A percentile compares a stretch with the other conserved stretches of the same genome.
Evolutionary conservation across 495 filamentous ascomycete genomes (phyloP).

Genomic region (Aspergillus sclerotiicarbonarius): DNA sequence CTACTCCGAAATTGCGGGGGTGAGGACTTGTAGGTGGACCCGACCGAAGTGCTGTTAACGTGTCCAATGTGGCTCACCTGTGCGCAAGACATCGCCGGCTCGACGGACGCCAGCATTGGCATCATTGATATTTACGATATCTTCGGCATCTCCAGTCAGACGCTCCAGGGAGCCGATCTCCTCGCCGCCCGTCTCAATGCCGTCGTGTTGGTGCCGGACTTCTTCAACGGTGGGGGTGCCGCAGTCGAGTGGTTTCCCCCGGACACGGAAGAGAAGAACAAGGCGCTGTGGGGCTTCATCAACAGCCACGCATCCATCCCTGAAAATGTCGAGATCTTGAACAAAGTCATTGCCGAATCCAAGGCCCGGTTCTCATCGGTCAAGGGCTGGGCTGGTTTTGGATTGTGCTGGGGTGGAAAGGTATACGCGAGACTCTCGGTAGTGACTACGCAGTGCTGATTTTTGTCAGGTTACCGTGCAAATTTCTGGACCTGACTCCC

Average conservation of each 20-base stretch:
- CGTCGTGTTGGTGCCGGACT: constrained; percentile 47
- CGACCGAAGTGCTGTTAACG: not conserved
- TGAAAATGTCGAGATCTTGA: constrained; percentile 24
- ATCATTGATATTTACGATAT: constrained; percentile 55
- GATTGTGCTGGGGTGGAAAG: constrained; percentile 54
- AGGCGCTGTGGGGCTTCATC: constrained; percentile 29
- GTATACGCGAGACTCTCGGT: constrained; percentile 11
- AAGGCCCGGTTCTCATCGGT: constrained; percentile 30
- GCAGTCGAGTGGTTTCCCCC: constrained; percentile 33
- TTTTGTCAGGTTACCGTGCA: constrained; percentile 41
- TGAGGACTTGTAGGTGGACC: constrained; percentile 62
- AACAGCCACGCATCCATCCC: constrained; percentile 20
- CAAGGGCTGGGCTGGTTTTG: constrained; percentile 41
- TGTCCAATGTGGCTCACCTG: not conserved
- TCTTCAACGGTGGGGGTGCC: constrained; percentile 39
- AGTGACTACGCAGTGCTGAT: not conserved
- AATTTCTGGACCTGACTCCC: constrained; percentile 34
- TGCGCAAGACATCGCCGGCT: constrained; percentile 46
- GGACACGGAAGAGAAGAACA: constrained; percentile 46
- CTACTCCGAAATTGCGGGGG: constrained; percentile 59
- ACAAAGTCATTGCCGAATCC: constrained; percentile 24
- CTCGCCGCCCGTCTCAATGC: constrained; percentile 38
- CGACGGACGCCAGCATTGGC: constrained; percentile 30
- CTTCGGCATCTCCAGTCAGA: constrained; percentile 52
- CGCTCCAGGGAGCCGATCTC: constrained; percentile 55